Evolutionary conservation across 2,329 filamentous ascomycete genomes (phyloP), one percentile per base, ranked within the genome.

Genomic region (Aureobasidium sp.): DNA sequence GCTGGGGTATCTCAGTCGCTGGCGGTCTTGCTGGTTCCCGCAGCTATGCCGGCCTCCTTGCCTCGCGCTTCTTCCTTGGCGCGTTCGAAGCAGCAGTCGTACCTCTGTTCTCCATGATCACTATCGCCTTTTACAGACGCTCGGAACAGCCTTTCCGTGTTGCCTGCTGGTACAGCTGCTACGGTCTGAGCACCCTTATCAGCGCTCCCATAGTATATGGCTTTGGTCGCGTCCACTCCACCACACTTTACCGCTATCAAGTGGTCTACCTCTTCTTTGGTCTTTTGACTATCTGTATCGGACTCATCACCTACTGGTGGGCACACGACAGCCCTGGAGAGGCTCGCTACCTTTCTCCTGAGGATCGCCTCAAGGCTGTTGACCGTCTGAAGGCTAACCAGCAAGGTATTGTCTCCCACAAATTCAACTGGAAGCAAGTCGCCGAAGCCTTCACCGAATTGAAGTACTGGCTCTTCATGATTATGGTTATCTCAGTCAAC

Each of bases 311-410:
- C 8, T 64, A 61, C 42, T 64, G 62, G 62, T 61, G 57, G 57
- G 58, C 58, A 8, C 62, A 61, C 13, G 62, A 64, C 50, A 56
- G 50, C 23, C 62, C 62, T n/a, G 58, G 57, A 36, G 58, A 64
- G n/a, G 62, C 62, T 13, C 62, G 62, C 29, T 81, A 80, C 68
- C 69, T 81, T n/a, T 76, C 70, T 6, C 74, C 77, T 29, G 68
- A 74, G n/a, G 78, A 81, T 65, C 77, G 75, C 47, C 68, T 70
- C 0, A 76, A 80, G 64, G 79, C 76, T 4, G 71, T 80, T 48
- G 79, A 81, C 62, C 77, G 79, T 12, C 74, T 81, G 0, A 76
- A 77, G n/a, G 77, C 77, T 47, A 81, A 81, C 61, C 77, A 80
- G 56, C 80, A 78, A 1, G 79, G 79, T 39, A 77, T 74, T 0